Evolutionary conservation across 129 eudicot species (phyloP), one percentile per base, ranked within the genome.

Genomic region (Escallonia herrerae): DNA sequence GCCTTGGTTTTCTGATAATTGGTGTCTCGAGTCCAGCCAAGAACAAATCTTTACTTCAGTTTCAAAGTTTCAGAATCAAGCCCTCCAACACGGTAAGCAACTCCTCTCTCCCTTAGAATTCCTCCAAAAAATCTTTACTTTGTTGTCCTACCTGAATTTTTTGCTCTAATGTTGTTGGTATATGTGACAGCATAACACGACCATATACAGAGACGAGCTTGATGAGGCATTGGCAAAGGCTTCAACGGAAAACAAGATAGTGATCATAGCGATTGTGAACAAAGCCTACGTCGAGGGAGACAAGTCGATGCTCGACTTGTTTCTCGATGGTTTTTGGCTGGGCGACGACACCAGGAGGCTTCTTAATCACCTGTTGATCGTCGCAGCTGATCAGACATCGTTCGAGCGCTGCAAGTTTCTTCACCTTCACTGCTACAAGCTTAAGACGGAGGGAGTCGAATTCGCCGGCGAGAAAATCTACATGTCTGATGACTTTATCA

Each of bases 321-420:
- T 90, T 63, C 76, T 90, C n/a, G 97, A 90, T 14, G 85, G 97
- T 15, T 90, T 90, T 74, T 83, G 97, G 97, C 40, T 66, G 5
- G 97, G 97, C 10, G 95, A 90, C 62, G 77, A 66, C 13, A 86
- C 90, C 37, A 44, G 84, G 64, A 58, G 47, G 40, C 66, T 90
- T 62, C 52, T 81, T 8, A 66, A 79, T 61, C 81, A 90, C 45
- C 71, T 90, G 40, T 53, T 90, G 57, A 59, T 90, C 40, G 95
- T 90, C 55, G 80, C 97, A 3, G 71, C 83, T 59, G 97, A 90
- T 70, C 79, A 79, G 61, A 69, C 77, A 5, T 82, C 97, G 3
- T 82, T 76, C 37, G 82, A 79, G 2, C 77, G 88, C 69, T 90
- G 97, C 40, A 56, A 7, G 60, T 90, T 90, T 74, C 88, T 80